phyloP scores from a whole-genome alignment of 495 filamentous ascomycete genomes.

The Tuber aestivum region DNA sequence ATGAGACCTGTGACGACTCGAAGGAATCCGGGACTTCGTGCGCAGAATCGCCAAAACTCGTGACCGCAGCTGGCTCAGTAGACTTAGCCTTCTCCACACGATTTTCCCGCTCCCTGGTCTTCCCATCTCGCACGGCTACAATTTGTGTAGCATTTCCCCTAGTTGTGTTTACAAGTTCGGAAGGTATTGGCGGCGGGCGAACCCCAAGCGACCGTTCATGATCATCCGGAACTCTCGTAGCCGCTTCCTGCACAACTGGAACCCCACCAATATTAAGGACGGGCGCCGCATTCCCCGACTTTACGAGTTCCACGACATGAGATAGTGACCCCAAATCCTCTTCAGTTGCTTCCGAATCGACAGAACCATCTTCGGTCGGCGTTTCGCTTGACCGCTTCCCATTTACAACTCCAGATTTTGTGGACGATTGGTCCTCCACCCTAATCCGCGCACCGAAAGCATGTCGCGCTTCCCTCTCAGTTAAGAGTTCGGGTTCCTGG shows the following conservation, averaged over 20 bases:
- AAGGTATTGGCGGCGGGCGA: constrained; percentile 25
- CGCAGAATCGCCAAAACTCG: constrained; percentile 7
- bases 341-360: constrained; percentile 1
- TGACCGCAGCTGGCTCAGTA: background rate
- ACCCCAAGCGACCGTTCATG: constrained; percentile 25
- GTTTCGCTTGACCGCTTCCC: background rate
- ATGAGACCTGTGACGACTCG: constrained; percentile 7
- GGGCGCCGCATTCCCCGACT: constrained; percentile 16
- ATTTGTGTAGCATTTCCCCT: background rate
- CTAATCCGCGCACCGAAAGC: constrained; percentile 8
- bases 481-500: constrained; percentile 22
- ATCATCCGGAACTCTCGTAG: constrained; percentile 30
- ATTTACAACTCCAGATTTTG: background rate
- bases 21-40: constrained; percentile 30
- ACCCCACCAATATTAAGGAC: constrained; percentile 28
- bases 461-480: constrained; percentile 25
- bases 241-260: constrained; percentile 28
- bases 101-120: background rate
- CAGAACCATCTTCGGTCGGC: background rate
- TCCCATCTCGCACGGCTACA: background rate
- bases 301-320: background rate
- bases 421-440: background rate
- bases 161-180: constrained; percentile 10
- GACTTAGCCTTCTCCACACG: background rate
- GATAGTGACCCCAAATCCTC: background rate